Percentiles rank a stretch among this genome's conserved stretches.
phyloP scores from a whole-genome alignment of 106 monocot species.

The Chionographis japonica region DNA sequence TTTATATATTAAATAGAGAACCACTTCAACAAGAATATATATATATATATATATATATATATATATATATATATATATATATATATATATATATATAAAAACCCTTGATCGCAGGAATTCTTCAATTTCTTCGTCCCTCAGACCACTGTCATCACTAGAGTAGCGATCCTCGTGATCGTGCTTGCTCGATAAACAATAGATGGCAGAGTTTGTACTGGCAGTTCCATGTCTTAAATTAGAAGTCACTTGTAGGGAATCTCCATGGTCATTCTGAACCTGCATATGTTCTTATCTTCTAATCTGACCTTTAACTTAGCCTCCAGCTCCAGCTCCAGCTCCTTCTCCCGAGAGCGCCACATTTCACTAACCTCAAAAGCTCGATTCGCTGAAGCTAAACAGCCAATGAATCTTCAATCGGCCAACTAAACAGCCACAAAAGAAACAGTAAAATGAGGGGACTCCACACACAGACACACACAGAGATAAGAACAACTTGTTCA shows the following conservation, averaged over 20 bases:
- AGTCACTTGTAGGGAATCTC: constrained; percentile 12
- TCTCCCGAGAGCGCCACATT: constrained; percentile 88
- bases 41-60: too few species aligned
- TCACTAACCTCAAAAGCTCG: constrained; percentile 71
- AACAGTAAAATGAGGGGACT: not conserved
- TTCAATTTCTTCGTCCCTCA: constrained; percentile 78
- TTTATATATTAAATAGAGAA: too few species aligned
- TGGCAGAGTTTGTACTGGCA: not conserved
- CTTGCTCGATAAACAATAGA: constrained; percentile 31
- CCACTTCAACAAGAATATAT: too few species aligned
- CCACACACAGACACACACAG: not conserved
- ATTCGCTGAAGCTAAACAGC: constrained; percentile 51
- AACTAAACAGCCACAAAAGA: not conserved
- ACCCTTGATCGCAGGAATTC: constrained; percentile 85
- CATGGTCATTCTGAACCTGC: constrained; percentile 6
- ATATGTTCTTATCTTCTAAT: constrained; percentile 13
- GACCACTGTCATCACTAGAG: constrained; percentile 44
- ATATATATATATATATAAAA: too few species aligned
- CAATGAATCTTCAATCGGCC: not conserved
- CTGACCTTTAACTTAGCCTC: constrained; percentile 34
- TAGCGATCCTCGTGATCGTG: constrained; percentile 6
- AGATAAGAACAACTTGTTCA: too few species aligned
- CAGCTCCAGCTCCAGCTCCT: constrained; percentile 77
- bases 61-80: too few species aligned
- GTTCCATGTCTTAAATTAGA: constrained; percentile 15